Evolutionary conservation across 164 flowering plant genomes (phyloP).

Genomic region (Tinospora cordifolia): DNA sequence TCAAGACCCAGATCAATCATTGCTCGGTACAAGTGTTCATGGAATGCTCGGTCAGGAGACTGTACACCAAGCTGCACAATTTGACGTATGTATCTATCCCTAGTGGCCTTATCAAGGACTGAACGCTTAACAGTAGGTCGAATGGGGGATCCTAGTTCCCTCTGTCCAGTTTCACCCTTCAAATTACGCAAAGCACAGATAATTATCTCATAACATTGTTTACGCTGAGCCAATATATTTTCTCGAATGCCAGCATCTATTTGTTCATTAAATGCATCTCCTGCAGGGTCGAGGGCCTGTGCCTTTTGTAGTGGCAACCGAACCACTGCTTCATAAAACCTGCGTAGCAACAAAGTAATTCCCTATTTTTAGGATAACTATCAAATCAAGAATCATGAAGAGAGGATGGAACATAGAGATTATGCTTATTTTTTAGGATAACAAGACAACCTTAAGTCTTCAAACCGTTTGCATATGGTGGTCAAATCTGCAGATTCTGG

Average conservation of each 20-base stretch:
- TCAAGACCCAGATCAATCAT: slow-evolving; percentile 92
- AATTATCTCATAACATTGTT: slow-evolving; percentile 82
- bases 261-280: slow-evolving; percentile 91
- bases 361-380: slow-evolving; percentile 2
- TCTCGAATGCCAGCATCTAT: slow-evolving; percentile 62
- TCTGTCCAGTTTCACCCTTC: slow-evolving; percentile 49
- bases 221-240: slow-evolving; percentile 63
- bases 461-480: slow-evolving; percentile 91
- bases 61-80: slow-evolving; percentile 92
- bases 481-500: slow-evolving; percentile 91
- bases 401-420: background rate
- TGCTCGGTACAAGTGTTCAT: slow-evolving; percentile 69
- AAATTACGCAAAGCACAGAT: slow-evolving; percentile 64
- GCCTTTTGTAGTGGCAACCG: slow-evolving; percentile 89
- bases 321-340: slow-evolving; percentile 98
- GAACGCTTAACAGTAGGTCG: slow-evolving; percentile 39
- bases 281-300: slow-evolving; percentile 82
- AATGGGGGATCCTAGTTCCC: slow-evolving; percentile 59
- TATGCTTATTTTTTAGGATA: background rate
- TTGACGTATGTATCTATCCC: slow-evolving; percentile 66
- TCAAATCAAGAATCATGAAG: background rate
- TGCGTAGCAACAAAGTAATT: slow-evolving; percentile 23
- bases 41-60: slow-evolving; percentile 81
- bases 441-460: slow-evolving; percentile 71
- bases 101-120: slow-evolving; percentile 54